Percentiles rank a stretch among this genome's conserved stretches.
These are phyloP conservation scores for Dioscorea cayenensis DNA, from an alignment of 116 monocot genomes.

Conservation along the genomic window DNA sequence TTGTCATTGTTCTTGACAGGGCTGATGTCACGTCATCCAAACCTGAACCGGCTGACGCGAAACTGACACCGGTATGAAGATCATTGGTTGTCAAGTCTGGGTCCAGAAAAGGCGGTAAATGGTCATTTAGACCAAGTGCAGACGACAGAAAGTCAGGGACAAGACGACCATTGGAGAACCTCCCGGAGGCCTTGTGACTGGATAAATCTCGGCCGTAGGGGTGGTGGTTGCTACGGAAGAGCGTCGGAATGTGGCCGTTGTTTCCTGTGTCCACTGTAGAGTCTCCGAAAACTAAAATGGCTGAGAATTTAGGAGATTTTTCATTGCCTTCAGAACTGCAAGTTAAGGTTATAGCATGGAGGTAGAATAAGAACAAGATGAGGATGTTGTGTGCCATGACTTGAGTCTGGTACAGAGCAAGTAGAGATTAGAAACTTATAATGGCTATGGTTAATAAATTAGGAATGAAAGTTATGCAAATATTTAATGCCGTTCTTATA, in stretches of 20 bases:
- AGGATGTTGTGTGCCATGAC: not conserved
- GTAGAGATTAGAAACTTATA: not conserved
- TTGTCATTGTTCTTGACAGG: slow-evolving; percentile 11
- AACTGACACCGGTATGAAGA: slow-evolving; percentile 28
- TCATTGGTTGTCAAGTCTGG: slow-evolving; percentile 20
- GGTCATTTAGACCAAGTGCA: slow-evolving; percentile 15
- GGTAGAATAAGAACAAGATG: not conserved
- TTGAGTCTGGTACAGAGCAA: not conserved
- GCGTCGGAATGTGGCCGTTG: slow-evolving; percentile 14
- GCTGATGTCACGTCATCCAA: slow-evolving; percentile 35
- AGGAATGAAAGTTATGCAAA: too few relatives aligned
- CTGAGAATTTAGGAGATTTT: not conserved
- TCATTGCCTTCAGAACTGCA: not conserved
- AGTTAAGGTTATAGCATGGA: not conserved
- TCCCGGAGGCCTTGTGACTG: slow-evolving; percentile 11
- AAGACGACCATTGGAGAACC: slow-evolving; percentile 30
- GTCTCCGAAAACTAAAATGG: slow-evolving; percentile 31
- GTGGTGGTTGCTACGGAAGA: slow-evolving; percentile 10
- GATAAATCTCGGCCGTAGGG: slow-evolving; percentile 22
- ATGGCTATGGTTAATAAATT: too few relatives aligned
- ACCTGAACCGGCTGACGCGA: slow-evolving; percentile 55
- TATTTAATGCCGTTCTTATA: too few relatives aligned
- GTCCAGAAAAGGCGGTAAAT: slow-evolving; percentile 25
- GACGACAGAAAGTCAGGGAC: slow-evolving; percentile 21
- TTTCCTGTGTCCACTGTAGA: slow-evolving; percentile 33